A percentile compares a stretch with the other conserved stretches of the same genome.
These are phyloP conservation scores for Apiospora kogelbergensis DNA, from an alignment of 2,329 filamentous ascomycete genomes.

Conservation along the genomic window DNA sequence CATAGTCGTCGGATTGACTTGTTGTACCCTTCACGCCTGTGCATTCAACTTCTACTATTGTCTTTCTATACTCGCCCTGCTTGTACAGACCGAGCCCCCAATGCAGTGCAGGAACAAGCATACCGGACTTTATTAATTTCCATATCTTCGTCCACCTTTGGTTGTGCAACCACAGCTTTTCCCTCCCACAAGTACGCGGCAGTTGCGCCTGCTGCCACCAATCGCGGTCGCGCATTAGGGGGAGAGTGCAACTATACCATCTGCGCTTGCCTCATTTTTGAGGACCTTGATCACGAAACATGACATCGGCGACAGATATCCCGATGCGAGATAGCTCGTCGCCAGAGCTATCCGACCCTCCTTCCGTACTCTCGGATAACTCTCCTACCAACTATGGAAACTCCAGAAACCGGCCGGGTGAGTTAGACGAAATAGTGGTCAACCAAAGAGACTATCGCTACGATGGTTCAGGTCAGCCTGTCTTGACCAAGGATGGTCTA, in stretches of 20 bases:
- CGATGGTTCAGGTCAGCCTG: conserved; percentile 36
- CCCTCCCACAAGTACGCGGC: not conserved
- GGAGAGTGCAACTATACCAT: not conserved
- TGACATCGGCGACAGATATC: conserved; percentile 23
- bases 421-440: conserved; percentile 32
- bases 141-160: not conserved
- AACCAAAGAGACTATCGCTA: conserved; percentile 30
- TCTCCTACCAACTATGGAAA: conserved; percentile 25
- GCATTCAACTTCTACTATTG: not conserved
- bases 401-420: conserved; percentile 21
- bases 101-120: not conserved
- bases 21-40: conserved; percentile 1
- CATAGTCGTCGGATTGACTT: not conserved
- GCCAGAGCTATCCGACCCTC: conserved; percentile 33
- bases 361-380: conserved; percentile 31
- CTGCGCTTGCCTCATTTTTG: not conserved
- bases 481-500: conserved; percentile 56
- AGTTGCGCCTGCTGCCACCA: not conserved
- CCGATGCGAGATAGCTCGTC: conserved; percentile 31
- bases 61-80: not conserved
- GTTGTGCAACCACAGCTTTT: not conserved
- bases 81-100: not conserved
- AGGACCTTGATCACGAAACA: conserved; percentile 5
- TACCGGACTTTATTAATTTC: not conserved
- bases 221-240: not conserved